Conservation (phyloP, 371 early-diverging fungal genomes). For the Catenaria anguillulae region DNA sequence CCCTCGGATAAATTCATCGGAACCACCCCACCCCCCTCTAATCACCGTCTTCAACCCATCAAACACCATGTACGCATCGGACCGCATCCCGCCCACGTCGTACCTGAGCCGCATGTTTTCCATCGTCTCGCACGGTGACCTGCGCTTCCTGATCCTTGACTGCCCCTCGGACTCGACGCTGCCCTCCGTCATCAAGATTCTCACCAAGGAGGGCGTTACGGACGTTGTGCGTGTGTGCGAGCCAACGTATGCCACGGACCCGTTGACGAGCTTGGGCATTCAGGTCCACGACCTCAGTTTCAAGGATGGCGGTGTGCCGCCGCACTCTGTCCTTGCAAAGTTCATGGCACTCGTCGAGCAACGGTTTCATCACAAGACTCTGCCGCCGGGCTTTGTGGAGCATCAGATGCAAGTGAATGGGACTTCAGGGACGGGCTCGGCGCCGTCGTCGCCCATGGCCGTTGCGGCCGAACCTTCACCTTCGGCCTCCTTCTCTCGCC, state of each 20-base stretch:
- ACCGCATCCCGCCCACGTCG: conserved; percentile 2
- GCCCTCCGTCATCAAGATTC: conserved; percentile 16
- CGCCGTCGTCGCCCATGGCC: not conserved
- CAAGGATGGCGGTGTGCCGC: not conserved
- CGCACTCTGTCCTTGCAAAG: not conserved
- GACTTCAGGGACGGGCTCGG: not conserved
- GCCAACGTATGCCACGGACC: conserved; percentile 37
- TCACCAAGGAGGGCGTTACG: conserved; percentile 45
- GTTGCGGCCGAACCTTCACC: not conserved
- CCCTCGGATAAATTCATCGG: too few species aligned
- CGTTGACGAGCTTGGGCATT: not conserved
- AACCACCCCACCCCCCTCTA: too few species aligned
- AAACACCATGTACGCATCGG: not conserved
- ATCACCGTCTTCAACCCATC: too few species aligned
- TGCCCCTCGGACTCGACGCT: conserved; percentile 4
- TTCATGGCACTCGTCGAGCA: not conserved
- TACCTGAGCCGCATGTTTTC: conserved; percentile 7
- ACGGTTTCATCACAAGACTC: not conserved
- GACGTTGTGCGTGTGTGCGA: conserved; percentile 82
- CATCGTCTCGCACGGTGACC: not conserved
- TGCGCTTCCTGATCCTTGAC: conserved; percentile 5
- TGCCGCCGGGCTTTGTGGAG: not conserved
- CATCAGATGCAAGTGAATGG: not conserved
- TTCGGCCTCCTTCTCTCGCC: not conserved
- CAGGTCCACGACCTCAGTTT: not conserved